Percentiles rank a stretch among this genome's conserved stretches.
Evolutionary conservation across 352 stramenopile genomes (phyloP).

Genomic region (Achlya hypogyna): DNA sequence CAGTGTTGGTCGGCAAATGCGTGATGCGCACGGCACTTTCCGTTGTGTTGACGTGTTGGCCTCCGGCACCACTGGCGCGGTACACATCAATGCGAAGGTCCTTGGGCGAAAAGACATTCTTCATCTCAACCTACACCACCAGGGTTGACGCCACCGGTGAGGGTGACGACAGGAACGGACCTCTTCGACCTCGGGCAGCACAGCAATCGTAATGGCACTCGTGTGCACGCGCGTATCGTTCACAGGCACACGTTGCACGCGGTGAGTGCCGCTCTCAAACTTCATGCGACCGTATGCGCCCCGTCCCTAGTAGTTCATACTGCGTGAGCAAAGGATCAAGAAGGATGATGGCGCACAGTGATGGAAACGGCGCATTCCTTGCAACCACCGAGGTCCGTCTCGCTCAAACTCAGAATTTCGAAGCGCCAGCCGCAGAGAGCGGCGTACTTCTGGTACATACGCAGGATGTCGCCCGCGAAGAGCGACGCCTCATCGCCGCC

Average conservation of each 20-base stretch:
- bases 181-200: slow-evolving; percentile 89
- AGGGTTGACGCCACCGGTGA: neutral
- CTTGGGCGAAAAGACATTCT: slow-evolving; percentile 86
- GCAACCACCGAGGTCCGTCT: slow-evolving; percentile 76
- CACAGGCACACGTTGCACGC: slow-evolving; percentile 95
- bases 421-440: slow-evolving; percentile 83
- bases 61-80: slow-evolving; percentile 91
- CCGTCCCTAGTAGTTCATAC: too few relatives aligned
- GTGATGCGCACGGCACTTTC: slow-evolving; percentile 95
- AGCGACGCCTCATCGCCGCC: slow-evolving; percentile 95
- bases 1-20: slow-evolving; percentile 95
- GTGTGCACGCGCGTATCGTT: slow-evolving; percentile 97
- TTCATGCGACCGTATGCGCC: slow-evolving; percentile 96
- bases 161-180: slow-evolving; percentile 18
- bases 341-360: neutral
- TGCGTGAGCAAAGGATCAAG: neutral
- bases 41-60: slow-evolving; percentile 99
- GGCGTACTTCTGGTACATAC: slow-evolving; percentile 90
- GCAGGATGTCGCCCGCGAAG: slow-evolving; percentile 90
- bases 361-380: slow-evolving; percentile 75
- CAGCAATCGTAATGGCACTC: slow-evolving; percentile 94
- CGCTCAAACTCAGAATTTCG: slow-evolving; percentile 80
- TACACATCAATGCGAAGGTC: slow-evolving; percentile 98
- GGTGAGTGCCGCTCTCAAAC: slow-evolving; percentile 96
- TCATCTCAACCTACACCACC: slow-evolving; percentile 32